phyloP scores from a whole-genome alignment of 2,329 filamentous ascomycete species.

The Biscogniauxia sp. region DNA sequence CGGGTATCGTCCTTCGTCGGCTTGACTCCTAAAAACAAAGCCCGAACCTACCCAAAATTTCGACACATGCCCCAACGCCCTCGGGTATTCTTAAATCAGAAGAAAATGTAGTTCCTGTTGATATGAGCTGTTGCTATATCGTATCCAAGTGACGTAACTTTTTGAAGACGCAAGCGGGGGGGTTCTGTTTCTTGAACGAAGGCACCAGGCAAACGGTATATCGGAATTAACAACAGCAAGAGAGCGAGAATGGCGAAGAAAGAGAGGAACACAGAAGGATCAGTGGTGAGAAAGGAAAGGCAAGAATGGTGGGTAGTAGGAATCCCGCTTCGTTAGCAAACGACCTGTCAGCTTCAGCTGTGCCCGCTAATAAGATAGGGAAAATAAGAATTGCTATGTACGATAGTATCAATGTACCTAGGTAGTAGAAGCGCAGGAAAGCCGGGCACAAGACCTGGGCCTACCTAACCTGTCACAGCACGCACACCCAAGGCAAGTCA shows the following conservation, averaged over 20 bases:
- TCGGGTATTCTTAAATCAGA: background rate
- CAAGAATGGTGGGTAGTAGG: background rate
- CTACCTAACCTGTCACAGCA: background rate
- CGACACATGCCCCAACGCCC: background rate
- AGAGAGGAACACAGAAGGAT: slow-evolving; percentile 1
- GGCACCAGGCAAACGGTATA: slow-evolving; percentile 7
- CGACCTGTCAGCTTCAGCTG: background rate
- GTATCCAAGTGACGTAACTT: background rate
- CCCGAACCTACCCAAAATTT: background rate
- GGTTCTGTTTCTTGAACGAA: background rate
- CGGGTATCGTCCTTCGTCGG: slow-evolving; percentile 15
- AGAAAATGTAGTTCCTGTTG: background rate
- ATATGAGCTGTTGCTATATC: background rate
- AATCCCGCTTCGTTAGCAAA: background rate
- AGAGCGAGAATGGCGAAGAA: slow-evolving; percentile 3
- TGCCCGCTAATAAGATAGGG: background rate
- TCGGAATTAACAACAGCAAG: slow-evolving; percentile 1
- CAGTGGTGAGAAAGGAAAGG: slow-evolving; percentile 3
- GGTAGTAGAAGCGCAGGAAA: background rate
- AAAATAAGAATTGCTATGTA: background rate
- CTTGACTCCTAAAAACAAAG: slow-evolving; percentile 14
- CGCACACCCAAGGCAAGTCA: slow-evolving; percentile 10
- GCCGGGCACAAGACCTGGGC: background rate
- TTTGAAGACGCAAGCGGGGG: background rate
- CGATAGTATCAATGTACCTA: no score